Evolutionary conservation across 306 rosid species (phyloP), one percentile per base, ranked within the genome.

Genomic region (Vigna trinervia): DNA sequence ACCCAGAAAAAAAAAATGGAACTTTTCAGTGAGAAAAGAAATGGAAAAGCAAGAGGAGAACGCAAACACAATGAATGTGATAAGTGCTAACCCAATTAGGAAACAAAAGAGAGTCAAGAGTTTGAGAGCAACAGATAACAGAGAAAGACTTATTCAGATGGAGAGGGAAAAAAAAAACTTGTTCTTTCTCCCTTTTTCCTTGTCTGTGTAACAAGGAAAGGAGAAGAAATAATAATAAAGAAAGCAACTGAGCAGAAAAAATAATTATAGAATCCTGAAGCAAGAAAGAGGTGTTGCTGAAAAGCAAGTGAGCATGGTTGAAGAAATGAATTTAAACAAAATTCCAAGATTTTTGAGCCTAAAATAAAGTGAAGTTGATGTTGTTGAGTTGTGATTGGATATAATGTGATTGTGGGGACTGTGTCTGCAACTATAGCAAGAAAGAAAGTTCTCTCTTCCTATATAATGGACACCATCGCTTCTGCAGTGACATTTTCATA

Each of bases 341-440:
- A 32, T 59, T 36, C 46, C 12, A 67, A 63, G 68, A 41, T 65
- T 5, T 22, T 26, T 39, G 59, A 65, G 43, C 43, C 43, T n/a
- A 70, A 84, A 70, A 48, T 78, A 58, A 41, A 74, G 77, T 45
- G 85, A 76, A 81, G 88, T 63, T 89, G 93, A 82, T 79, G 89
- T 56, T 92, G 93, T 81, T 79, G 85, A 65, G 78, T 70, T 78
- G 76, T 90, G 93, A 92, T 92, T 88, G 93, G 93, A 63, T 75
- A 69, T 43, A 68, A 79, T 82, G 87, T 66, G 81, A 60, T 46
- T 85, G 84, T 87, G 86, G 87, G 88, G 78, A 67, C 82, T 65
- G 5, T 32, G 43, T 28, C 77, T 86, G 84, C 85, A 80, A 74
- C 82, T 80, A 81, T 20, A 23, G n/a, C 71, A 71, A 72, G 66